These are phyloP conservation scores for Bruguiera sexangula DNA, from an alignment of 345 rosid genomes.

Conservation along the genomic window DNA sequence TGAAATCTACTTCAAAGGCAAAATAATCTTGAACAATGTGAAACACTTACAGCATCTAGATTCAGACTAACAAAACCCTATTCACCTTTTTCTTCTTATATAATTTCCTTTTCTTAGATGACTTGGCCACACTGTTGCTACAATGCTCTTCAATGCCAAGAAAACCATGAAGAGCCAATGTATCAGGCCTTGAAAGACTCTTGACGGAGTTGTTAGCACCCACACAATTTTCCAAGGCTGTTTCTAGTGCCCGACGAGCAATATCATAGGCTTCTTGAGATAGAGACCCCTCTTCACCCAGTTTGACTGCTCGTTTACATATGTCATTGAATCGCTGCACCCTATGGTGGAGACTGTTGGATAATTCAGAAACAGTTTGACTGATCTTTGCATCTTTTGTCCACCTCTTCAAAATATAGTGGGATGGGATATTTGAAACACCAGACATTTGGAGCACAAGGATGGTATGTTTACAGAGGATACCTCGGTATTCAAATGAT, in stretches of 20 bases:
- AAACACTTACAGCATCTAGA: background rate
- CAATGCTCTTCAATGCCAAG: constrained; percentile 22
- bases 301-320: constrained; percentile 36
- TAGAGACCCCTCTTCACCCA: constrained; percentile 41
- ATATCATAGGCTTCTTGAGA: constrained; percentile 38
- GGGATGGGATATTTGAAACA: constrained; percentile 30
- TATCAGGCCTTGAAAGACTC: constrained; percentile 29
- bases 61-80: constrained; percentile 14
- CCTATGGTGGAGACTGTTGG: constrained; percentile 20
- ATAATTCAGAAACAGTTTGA: constrained; percentile 19
- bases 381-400: constrained; percentile 35
- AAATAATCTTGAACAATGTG: background rate
- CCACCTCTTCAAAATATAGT: constrained; percentile 41
- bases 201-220: constrained; percentile 27
- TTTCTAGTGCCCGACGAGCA: constrained; percentile 39
- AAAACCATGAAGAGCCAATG: constrained; percentile 29
- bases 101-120: constrained; percentile 45
- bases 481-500: constrained; percentile 42
- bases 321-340: constrained; percentile 41
- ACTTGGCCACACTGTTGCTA: constrained; percentile 24
- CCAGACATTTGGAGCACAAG: constrained; percentile 44
- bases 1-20: constrained; percentile 14
- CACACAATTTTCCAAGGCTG: constrained; percentile 26
- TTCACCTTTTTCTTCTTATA: constrained; percentile 57
- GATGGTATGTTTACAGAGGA: constrained; percentile 44